Evolutionary conservation across 805 yeast genomes (phyloP).

Genomic region (Wickerhamomyces bovis): DNA sequence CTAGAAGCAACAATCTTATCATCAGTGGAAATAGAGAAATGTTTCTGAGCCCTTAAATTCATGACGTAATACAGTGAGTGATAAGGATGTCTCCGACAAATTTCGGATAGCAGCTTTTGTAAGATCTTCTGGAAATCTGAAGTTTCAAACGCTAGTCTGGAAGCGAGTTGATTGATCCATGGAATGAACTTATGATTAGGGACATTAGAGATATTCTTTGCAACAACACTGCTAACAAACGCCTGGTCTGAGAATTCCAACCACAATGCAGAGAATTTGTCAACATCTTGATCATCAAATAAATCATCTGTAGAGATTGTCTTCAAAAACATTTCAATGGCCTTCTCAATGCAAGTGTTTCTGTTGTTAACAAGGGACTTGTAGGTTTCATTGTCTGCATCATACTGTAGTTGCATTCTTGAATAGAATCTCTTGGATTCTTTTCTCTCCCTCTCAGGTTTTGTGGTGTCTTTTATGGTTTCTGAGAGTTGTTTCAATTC

Average conservation of each 20-base stretch:
- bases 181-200: slow-evolving; percentile 62
- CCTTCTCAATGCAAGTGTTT: slow-evolving; percentile 40
- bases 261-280: slow-evolving; percentile 82
- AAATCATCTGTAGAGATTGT: slow-evolving; percentile 41
- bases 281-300: slow-evolving; percentile 51
- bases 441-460: slow-evolving; percentile 40
- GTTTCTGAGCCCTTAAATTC: slow-evolving; percentile 46
- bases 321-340: slow-evolving; percentile 54
- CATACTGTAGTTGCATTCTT: slow-evolving; percentile 42
- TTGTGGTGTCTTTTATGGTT: slow-evolving; percentile 35
- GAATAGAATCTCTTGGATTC: slow-evolving; percentile 47
- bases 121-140: slow-evolving; percentile 52
- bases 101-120: slow-evolving; percentile 37
- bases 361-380: slow-evolving; percentile 31
- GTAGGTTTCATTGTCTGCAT: slow-evolving; percentile 44
- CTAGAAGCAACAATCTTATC: slow-evolving; percentile 39
- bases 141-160: slow-evolving; percentile 50
- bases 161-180: slow-evolving; percentile 79
- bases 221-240: slow-evolving; percentile 38
- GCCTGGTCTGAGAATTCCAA: slow-evolving; percentile 49
- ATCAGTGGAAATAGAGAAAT: slow-evolving; percentile 23
- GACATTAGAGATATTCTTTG: slow-evolving; percentile 31
- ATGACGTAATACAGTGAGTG: slow-evolving; percentile 62
- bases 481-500: slow-evolving; percentile 46
- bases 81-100: slow-evolving; percentile 59